Evolutionary conservation across 2,329 filamentous ascomycete genomes (phyloP).

Genomic region (Verticillium dahliae): DNA sequence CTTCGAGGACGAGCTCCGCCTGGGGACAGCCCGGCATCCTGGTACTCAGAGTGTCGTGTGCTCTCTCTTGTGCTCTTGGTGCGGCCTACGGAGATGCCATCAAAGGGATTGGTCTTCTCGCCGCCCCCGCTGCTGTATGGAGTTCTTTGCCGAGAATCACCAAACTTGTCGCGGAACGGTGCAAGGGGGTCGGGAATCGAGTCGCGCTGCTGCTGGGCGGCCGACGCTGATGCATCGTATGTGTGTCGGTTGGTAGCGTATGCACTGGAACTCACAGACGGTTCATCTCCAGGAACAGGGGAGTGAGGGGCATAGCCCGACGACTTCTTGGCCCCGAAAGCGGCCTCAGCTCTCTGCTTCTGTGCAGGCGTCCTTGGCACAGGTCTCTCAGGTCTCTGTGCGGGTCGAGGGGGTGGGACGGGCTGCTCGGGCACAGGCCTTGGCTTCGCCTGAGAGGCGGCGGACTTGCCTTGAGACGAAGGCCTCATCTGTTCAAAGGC

Average conservation of each 20-base stretch:
- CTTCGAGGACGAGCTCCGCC: slow-evolving; percentile 21
- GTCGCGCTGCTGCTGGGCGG: slow-evolving; percentile 11
- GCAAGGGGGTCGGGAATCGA: slow-evolving; percentile 39
- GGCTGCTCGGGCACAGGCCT: slow-evolving; percentile 17
- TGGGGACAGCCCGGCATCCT: slow-evolving; percentile 10
- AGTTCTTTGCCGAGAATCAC: slow-evolving; percentile 48
- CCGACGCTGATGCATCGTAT: slow-evolving; percentile 10
- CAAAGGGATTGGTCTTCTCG: slow-evolving; percentile 53
- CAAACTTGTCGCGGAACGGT: slow-evolving; percentile 35
- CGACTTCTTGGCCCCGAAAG: slow-evolving; percentile 42
- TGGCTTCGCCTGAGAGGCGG: slow-evolving; percentile 20
- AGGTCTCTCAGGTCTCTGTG: slow-evolving; percentile 33
- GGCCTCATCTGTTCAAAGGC: slow-evolving; percentile 35
- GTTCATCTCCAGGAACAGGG: slow-evolving; percentile 42
- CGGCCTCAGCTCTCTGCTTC: slow-evolving; percentile 45
- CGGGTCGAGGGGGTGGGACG: slow-evolving; percentile 20
- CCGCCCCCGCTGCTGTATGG: slow-evolving; percentile 50
- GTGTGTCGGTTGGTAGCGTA: slow-evolving; percentile 27
- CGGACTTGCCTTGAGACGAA: slow-evolving; percentile 18
- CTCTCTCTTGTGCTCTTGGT: slow-evolving; percentile 37
- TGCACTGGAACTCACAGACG: slow-evolving; percentile 41
- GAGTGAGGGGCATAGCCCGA: slow-evolving; percentile 44
- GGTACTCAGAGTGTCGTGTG: slow-evolving; percentile 17
- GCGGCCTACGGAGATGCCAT: slow-evolving; percentile 36
- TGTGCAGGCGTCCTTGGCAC: slow-evolving; percentile 45